These are phyloP conservation scores for Lentinula aciculospora DNA, from an alignment of 768 basidiomycete species.

Conservation along the genomic window DNA sequence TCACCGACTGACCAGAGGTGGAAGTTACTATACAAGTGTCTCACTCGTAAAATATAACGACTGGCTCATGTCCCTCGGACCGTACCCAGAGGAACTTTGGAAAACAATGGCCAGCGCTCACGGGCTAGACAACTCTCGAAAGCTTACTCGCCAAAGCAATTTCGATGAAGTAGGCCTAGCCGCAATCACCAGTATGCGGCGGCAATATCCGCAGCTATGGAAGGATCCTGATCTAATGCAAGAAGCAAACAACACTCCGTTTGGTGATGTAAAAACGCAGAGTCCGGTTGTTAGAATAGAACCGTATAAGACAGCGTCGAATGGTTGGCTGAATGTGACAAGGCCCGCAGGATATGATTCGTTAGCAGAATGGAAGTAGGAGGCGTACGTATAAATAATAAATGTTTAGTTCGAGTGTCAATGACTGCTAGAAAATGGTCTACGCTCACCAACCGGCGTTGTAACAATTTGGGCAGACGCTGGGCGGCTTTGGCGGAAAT, in stretches of 20 bases:
- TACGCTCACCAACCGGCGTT: too few relatives aligned
- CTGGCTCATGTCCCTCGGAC: conserved; percentile 2
- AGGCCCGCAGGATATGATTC: conserved; percentile 5
- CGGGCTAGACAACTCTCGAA: neutral
- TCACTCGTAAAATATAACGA: conserved; percentile 7
- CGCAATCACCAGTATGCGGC: neutral
- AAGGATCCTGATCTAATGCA: neutral
- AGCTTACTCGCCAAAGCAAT: neutral
- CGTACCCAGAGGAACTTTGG: conserved; percentile 1
- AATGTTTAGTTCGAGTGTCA: neutral
- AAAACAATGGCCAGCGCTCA: neutral
- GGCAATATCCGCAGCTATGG: neutral
- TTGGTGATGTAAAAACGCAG: conserved; percentile 2
- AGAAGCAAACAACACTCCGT: neutral
- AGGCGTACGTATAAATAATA: neutral
- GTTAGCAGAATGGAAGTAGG: neutral
- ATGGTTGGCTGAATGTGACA: conserved; percentile 1
- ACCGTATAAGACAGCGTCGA: conserved; percentile 1
- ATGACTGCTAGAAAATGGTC: too few relatives aligned
- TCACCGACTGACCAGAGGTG: neutral
- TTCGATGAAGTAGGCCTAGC: neutral
- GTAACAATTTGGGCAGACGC: too few relatives aligned
- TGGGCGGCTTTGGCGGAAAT: too few relatives aligned
- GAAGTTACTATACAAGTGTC: conserved; percentile 3
- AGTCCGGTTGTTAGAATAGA: conserved; percentile 3